phyloP scores from a whole-genome alignment of 2,329 filamentous ascomycete species.

The Fusarium nelsonii region DNA sequence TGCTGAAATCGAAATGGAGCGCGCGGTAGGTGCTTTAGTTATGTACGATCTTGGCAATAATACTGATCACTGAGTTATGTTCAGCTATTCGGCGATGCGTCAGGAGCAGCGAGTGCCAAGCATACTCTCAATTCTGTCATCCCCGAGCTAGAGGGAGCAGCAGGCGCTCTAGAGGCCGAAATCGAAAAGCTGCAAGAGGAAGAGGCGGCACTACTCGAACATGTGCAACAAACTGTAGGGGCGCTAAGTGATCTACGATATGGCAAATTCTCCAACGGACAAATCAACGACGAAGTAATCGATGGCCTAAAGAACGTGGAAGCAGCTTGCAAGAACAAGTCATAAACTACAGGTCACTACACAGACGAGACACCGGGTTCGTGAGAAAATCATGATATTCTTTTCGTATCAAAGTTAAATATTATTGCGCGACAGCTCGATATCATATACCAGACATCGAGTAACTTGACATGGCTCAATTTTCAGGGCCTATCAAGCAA shows the following conservation, averaged over 20 bases:
- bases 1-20: conserved; percentile 73
- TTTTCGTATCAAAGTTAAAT: conserved; percentile 25
- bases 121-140: conserved; percentile 76
- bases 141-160: conserved; percentile 76
- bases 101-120: conserved; percentile 60
- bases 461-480: conserved; percentile 21
- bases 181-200: conserved; percentile 75
- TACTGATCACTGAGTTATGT: not conserved
- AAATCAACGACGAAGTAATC: conserved; percentile 74
- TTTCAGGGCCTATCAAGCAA: conserved; percentile 13
- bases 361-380: conserved; percentile 28
- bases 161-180: conserved; percentile 74
- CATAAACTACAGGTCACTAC: conserved; percentile 47
- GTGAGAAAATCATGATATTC: conserved; percentile 30
- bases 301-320: conserved; percentile 70
- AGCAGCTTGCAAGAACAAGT: conserved; percentile 68
- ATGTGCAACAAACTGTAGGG: conserved; percentile 75
- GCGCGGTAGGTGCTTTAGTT: conserved; percentile 58
- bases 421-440: conserved; percentile 32
- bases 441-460: conserved; percentile 25
- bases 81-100: conserved; percentile 69
- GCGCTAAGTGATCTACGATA: conserved; percentile 86
- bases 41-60: not conserved
- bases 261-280: conserved; percentile 75
- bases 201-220: conserved; percentile 68